A percentile compares a stretch with the other conserved stretches of the same genome.
phyloP scores from a whole-genome alignment of 345 rosid genomes.

The Firmiana major region DNA sequence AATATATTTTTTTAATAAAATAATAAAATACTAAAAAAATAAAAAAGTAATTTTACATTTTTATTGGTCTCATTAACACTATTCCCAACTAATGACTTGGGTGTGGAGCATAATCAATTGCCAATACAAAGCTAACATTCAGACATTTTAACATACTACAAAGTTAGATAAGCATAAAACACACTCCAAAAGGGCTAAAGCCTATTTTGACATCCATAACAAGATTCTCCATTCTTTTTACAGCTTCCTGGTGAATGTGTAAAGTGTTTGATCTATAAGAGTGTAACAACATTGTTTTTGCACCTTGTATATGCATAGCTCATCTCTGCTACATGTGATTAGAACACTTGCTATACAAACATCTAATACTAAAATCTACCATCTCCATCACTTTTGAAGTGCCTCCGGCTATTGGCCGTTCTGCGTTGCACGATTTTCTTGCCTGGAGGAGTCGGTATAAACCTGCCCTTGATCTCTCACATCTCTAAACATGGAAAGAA shows the following conservation, averaged over 20 bases:
- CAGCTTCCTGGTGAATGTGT: neutral
- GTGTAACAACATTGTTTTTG: neutral
- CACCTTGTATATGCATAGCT: neutral
- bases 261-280: neutral
- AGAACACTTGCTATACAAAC: neutral
- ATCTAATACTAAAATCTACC: neutral
- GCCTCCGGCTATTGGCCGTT: constrained; percentile 19
- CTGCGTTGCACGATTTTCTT: constrained; percentile 26
- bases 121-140: neutral
- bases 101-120: too few species aligned
- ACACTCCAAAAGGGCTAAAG: neutral
- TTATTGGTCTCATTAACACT: too few species aligned
- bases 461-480: constrained; percentile 81
- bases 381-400: neutral
- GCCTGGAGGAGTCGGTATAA: constrained; percentile 32
- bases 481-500: constrained; percentile 87
- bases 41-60: too few species aligned
- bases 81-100: too few species aligned
- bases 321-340: neutral
- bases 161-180: neutral
- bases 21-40: too few species aligned
- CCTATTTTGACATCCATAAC: neutral
- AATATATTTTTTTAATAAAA: too few species aligned
- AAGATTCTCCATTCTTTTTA: neutral
- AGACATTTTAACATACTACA: neutral